Evolutionary conservation across 331 rosid genomes (phyloP), one percentile per base, ranked within the genome.

Genomic region (Rhamnella rubrinervis): DNA sequence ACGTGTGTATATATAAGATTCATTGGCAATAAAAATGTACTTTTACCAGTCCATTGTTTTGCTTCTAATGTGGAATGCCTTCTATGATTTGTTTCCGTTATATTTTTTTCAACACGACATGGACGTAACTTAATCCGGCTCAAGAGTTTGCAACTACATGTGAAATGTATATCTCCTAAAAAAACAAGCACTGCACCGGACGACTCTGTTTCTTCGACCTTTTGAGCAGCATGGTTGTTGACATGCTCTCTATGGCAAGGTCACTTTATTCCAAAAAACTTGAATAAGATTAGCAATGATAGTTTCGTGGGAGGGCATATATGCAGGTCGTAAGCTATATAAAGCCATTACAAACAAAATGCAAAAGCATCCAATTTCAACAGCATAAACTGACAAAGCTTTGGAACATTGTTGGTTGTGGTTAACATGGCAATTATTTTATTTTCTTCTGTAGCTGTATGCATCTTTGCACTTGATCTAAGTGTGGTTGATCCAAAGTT

Each of bases 401-500:
- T 0, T 0, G 23, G 23, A 23, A 23, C 23, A 23, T 57, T 66
- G 19, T 61, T 73, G 59, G 65, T 31, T 14, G 47, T 60, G 65
- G 57, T 55, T 50, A 77, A 65, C 56, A 87, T 89, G 96, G 84
- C 70, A 55, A 68, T 23, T 26, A 50, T 82, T 37, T 78, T 66
- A 37, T 72, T 69, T 17, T 17, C 81, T 15, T 66, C 80, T 61
- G 18, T 72, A 39, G 76, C 65, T 59, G 62, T 83, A 15, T 77
- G 85, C 68, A 65, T 75, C 60, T 74, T 76, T 47, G 68, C 79
- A 49, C 40, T 68, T 6, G 37, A 74, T 59, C 75, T 70, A 6
- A 62, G 70, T 46, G 51, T 63, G 2, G 96, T 85, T 2, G 76
- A 88, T 67, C 96, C 96, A 19, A 67, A 26, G 21, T 44, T 77